These are phyloP conservation scores for Dentipellis fragilis DNA, from an alignment of 768 basidiomycete species.

Conservation along the genomic window DNA sequence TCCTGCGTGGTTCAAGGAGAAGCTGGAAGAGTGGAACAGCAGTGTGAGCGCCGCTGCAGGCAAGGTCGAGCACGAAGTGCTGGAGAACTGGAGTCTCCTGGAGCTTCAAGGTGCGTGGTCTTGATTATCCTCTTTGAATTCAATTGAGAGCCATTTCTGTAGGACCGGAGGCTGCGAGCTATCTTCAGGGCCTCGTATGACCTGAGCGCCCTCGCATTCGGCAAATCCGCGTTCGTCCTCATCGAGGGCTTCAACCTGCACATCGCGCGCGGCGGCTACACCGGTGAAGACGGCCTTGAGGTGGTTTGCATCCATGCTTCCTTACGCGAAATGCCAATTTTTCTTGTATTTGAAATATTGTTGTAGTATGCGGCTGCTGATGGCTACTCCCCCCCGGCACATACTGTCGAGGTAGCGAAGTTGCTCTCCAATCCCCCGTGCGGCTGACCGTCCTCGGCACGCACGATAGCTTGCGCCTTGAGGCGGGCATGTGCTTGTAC, in stretches of 20 bases:
- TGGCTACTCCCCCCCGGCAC: constrained; percentile 81
- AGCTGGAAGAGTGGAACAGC: constrained; percentile 72
- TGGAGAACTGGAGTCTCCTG: constrained; percentile 80
- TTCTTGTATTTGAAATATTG: too few relatives aligned
- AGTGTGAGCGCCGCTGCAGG: constrained; percentile 38
- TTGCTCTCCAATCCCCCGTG: constrained; percentile 56
- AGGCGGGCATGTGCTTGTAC: constrained; percentile 96
- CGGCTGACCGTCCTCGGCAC: constrained; percentile 87
- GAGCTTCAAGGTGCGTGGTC: constrained; percentile 70
- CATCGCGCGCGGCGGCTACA: constrained; percentile 91
- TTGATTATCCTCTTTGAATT: background rate
- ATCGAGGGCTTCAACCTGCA: constrained; percentile 76
- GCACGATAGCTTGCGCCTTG: constrained; percentile 86
- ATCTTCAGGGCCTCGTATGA: constrained; percentile 70
- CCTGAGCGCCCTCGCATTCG: constrained; percentile 69
- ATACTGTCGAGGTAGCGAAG: constrained; percentile 61
- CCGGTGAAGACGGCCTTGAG: constrained; percentile 98
- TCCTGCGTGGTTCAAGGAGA: constrained; percentile 61
- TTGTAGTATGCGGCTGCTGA: too few relatives aligned
- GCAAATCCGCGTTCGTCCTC: constrained; percentile 70
- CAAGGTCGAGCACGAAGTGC: constrained; percentile 67
- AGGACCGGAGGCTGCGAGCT: constrained; percentile 78
- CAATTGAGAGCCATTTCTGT: background rate
- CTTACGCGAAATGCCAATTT: too few relatives aligned
- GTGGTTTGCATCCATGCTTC: constrained; percentile 28